Conservation (phyloP, 805 yeast genomes). For the Candida ipomoeae region DNA sequence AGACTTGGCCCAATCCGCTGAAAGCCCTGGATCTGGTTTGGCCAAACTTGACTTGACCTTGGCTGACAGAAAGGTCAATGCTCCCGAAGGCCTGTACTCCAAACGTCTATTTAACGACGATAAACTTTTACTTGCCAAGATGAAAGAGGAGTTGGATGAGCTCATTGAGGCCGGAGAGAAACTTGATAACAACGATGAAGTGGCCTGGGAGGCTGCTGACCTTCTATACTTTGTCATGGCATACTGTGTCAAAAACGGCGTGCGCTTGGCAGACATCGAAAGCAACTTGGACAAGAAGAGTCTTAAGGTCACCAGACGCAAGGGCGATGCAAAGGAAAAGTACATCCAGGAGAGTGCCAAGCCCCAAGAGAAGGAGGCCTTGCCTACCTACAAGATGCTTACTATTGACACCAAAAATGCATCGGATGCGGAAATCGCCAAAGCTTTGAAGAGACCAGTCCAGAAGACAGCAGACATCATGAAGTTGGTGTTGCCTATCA, state of each 20-base stretch:
- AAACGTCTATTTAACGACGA: conserved; percentile 80
- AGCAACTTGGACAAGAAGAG: conserved; percentile 78
- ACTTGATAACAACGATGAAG: conserved; percentile 36
- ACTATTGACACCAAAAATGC: conserved; percentile 39
- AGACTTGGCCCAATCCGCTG: conserved; percentile 25
- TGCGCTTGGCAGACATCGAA: conserved; percentile 76
- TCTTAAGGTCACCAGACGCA: conserved; percentile 83
- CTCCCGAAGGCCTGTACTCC: conserved; percentile 95
- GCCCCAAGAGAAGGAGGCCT: conserved; percentile 8
- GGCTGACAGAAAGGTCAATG: conserved; percentile 53
- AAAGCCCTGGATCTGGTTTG: conserved; percentile 62
- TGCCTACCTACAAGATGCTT: conserved; percentile 43
- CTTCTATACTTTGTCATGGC: conserved; percentile 55
- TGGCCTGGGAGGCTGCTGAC: conserved; percentile 98
- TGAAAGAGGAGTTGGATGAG: conserved; percentile 95
- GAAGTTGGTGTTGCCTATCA: conserved; percentile 88
- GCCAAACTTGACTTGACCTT: conserved; percentile 64
- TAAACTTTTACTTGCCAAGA: conserved; percentile 72
- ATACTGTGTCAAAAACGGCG: conserved; percentile 65
- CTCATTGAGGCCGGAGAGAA: conserved; percentile 73
- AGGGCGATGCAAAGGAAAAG: conserved; percentile 91
- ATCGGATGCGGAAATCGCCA: conserved; percentile 42
- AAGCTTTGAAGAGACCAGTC: conserved; percentile 86
- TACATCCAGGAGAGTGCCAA: conserved; percentile 32
- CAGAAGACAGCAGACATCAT: conserved; percentile 90